Conservation (phyloP, 805 yeast genomes). For the Grigorovia transvaalensis region DNA sequence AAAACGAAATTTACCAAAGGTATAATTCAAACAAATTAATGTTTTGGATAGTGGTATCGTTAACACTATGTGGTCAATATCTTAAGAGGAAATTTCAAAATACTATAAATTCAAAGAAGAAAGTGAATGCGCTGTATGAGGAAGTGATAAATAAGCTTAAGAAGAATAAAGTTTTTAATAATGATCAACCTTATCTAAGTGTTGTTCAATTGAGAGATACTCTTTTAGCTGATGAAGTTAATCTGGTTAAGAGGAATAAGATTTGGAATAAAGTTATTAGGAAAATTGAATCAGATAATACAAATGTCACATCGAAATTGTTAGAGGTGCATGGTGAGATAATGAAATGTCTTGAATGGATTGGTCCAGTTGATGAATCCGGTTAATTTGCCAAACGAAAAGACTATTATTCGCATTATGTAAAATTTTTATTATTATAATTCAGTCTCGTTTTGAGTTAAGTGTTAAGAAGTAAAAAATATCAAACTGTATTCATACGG, state of each 20-base stretch:
- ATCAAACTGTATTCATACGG: too few species aligned
- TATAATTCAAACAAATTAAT: slow-evolving; percentile 20
- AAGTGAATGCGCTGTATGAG: slow-evolving; percentile 36
- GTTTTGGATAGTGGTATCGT: slow-evolving; percentile 7
- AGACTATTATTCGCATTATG: background rate
- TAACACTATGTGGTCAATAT: slow-evolving; percentile 15
- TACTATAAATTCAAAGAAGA: slow-evolving; percentile 31
- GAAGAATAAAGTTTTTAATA: slow-evolving; percentile 21
- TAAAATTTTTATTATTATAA: too few species aligned
- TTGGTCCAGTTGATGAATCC: slow-evolving; percentile 30
- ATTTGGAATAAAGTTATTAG: slow-evolving; percentile 52
- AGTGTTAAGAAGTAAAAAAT: too few species aligned
- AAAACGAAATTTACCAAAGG: slow-evolving; percentile 38
- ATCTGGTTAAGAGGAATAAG: slow-evolving; percentile 29
- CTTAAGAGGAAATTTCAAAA: slow-evolving; percentile 30
- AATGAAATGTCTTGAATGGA: slow-evolving; percentile 84
- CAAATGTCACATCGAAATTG: slow-evolving; percentile 51
- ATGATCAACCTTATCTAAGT: slow-evolving; percentile 42
- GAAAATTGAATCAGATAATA: slow-evolving; percentile 47
- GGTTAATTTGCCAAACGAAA: background rate
- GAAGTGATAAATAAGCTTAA: slow-evolving; percentile 43
- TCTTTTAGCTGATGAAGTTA: slow-evolving; percentile 32
- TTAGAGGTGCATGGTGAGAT: slow-evolving; percentile 80
- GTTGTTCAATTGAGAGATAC: slow-evolving; percentile 65
- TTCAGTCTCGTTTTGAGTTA: too few species aligned